phyloP scores from a whole-genome alignment of 306 rosid genomes.

The Oemleria cerasiformis region DNA sequence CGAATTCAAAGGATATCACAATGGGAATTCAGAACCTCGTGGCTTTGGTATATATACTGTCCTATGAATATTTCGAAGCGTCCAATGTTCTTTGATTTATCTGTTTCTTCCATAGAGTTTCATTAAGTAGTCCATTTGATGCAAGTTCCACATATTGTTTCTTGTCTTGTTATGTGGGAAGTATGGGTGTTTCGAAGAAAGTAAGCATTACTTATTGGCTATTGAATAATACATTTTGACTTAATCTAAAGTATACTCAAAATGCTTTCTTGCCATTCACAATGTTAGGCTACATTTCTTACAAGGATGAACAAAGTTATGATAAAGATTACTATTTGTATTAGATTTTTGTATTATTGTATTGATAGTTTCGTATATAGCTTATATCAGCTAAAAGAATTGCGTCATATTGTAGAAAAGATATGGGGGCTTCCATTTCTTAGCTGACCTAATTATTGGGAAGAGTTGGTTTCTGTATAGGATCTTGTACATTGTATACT shows the following conservation, averaged over 20 bases:
- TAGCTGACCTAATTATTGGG: background rate
- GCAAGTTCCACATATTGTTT: background rate
- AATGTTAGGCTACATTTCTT: background rate
- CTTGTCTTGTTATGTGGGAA: background rate
- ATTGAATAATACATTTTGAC: background rate
- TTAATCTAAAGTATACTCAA: background rate
- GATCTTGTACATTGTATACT: background rate
- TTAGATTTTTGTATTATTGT: background rate
- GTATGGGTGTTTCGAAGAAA: background rate
- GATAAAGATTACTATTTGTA: background rate
- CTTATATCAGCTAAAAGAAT: background rate
- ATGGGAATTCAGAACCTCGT: constrained; percentile 95
- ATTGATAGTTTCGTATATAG: background rate
- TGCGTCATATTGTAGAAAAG: background rate
- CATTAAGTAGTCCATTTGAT: background rate
- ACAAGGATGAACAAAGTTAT: background rate
- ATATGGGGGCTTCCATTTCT: background rate
- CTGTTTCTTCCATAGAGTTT: constrained; percentile 1
- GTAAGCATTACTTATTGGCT: background rate
- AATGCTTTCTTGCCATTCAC: background rate
- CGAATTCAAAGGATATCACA: constrained; percentile 95
- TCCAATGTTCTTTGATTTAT: background rate
- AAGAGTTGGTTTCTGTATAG: background rate
- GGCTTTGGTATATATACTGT: constrained; percentile 61
- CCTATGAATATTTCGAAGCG: background rate